Evolutionary conservation across 1,139 yeast species (phyloP).

Genomic region (Pichia sp.): DNA sequence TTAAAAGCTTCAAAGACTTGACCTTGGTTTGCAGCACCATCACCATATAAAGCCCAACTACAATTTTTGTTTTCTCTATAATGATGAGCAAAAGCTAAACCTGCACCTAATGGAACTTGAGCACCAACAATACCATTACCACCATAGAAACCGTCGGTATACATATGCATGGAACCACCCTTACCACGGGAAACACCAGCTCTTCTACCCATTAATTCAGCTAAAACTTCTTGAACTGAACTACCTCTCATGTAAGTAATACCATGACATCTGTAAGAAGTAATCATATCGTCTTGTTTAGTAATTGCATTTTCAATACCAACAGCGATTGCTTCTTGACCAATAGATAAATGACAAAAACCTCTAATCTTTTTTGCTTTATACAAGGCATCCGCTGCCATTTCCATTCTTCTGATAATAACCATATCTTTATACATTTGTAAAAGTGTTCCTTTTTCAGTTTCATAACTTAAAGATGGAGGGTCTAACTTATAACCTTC

Average conservation of each 20-base stretch:
- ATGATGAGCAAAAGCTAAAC: slow-evolving; percentile 95
- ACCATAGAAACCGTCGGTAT: slow-evolving; percentile 90
- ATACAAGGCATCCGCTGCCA: slow-evolving; percentile 97
- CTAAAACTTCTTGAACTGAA: slow-evolving; percentile 81
- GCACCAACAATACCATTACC: slow-evolving; percentile 99
- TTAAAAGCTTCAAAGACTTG: slow-evolving; percentile 96
- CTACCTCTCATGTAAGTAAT: slow-evolving; percentile 96
- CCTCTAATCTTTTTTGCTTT: slow-evolving; percentile 98
- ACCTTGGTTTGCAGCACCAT: slow-evolving; percentile 99
- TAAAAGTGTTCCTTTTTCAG: slow-evolving; percentile 72
- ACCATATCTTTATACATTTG: slow-evolving; percentile 97
- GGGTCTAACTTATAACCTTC: slow-evolving; percentile 80
- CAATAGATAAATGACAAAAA: slow-evolving; percentile 97
- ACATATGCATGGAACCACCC: slow-evolving; percentile 99
- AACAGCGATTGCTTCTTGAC: slow-evolving; percentile 98
- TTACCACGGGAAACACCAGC: slow-evolving; percentile 93
- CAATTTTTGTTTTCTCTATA: slow-evolving; percentile 78
- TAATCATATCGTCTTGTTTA: slow-evolving; percentile 78
- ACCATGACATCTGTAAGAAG: slow-evolving; percentile 98
- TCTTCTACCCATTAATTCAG: slow-evolving; percentile 96
- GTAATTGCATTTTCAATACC: slow-evolving; percentile 95
- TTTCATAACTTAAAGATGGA: slow-evolving; percentile 66
- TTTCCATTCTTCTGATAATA: slow-evolving; percentile 92
- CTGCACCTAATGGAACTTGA: slow-evolving; percentile 97
- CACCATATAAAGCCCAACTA: slow-evolving; percentile 89